Evolutionary conservation across 169 alveolate species (phyloP).

Genomic region (Eimeria brunetti): DNA sequence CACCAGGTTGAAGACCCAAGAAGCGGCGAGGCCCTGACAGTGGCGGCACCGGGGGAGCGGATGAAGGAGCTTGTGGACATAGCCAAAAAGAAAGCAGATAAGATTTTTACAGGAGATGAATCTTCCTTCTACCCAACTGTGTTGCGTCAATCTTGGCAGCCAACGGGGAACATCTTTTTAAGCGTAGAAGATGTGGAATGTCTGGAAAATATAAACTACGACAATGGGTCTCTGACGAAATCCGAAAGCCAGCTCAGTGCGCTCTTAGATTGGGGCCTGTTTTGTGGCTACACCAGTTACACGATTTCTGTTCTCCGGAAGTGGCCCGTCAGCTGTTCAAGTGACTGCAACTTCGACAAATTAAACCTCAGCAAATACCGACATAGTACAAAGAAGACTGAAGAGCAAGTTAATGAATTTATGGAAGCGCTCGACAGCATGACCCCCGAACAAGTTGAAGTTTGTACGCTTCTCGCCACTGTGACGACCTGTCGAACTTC

Average conservation of each 20-base stretch:
- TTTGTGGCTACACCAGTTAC: constrained; percentile 37
- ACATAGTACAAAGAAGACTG: neutral
- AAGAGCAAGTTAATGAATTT: constrained; percentile 5
- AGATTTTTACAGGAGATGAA: neutral
- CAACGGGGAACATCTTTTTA: neutral
- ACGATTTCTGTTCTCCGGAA: neutral
- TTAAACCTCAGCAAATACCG: constrained; percentile 8
- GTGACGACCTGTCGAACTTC: neutral
- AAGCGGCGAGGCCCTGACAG: neutral
- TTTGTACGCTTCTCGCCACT: constrained; percentile 1
- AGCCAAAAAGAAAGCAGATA: neutral
- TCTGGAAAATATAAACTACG: neutral
- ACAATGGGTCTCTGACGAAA: neutral
- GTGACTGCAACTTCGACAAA: constrained; percentile 30
- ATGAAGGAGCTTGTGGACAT: neutral
- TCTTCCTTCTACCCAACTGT: constrained; percentile 38
- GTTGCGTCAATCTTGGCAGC: constrained; percentile 25
- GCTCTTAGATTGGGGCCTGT: constrained; percentile 34
- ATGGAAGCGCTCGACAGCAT: neutral
- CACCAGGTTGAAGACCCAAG: neutral
- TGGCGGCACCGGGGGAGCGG: neutral
- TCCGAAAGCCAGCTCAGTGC: neutral
- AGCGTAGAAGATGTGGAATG: constrained; percentile 6
- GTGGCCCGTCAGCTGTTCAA: constrained; percentile 35
- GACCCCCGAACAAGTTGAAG: constrained; percentile 5